Evolutionary conservation across 2,329 filamentous ascomycete genomes (phyloP).

Genomic region (Verticillium longisporum): DNA sequence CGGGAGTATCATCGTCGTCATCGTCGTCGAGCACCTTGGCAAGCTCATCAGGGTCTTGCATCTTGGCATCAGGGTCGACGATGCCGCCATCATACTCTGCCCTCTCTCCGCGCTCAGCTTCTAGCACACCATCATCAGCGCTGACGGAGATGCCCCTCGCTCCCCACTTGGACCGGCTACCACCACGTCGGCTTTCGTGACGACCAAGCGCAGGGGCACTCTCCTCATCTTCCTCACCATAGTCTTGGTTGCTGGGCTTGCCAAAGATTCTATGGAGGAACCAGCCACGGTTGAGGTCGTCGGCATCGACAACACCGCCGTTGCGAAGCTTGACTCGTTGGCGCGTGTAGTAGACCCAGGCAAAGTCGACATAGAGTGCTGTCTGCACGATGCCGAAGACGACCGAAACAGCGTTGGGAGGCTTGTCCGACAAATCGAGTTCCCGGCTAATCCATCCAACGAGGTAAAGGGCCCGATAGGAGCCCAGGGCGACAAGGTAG

Average conservation of each 20-base stretch:
- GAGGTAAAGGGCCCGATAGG: constrained; percentile 84
- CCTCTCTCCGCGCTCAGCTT: constrained; percentile 36
- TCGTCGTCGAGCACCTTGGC: constrained; percentile 53
- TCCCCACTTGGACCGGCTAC: constrained; percentile 51
- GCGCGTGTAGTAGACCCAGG: constrained; percentile 92
- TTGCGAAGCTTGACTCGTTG: constrained; percentile 89
- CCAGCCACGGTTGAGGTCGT: constrained; percentile 82
- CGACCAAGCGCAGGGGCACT: constrained; percentile 39
- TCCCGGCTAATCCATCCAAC: constrained; percentile 80
- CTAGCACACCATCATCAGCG: constrained; percentile 55
- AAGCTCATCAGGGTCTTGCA: constrained; percentile 61
- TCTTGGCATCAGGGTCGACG: constrained; percentile 56
- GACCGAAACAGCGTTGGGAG: constrained; percentile 66
- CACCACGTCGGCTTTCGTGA: constrained; percentile 18
- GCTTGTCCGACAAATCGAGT: constrained; percentile 48
- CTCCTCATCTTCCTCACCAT: constrained; percentile 57
- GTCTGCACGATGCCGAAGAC: constrained; percentile 88
- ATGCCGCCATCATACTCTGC: constrained; percentile 33
- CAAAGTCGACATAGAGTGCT: constrained; percentile 85
- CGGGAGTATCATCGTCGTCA: constrained; percentile 43
- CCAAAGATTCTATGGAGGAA: constrained; percentile 74
- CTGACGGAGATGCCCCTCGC: constrained; percentile 59
- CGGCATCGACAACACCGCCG: constrained; percentile 82
- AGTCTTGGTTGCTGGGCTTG: constrained; percentile 40
- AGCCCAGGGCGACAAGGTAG: constrained; percentile 81